Evolutionary conservation across 805 yeast species (phyloP), one percentile per base, ranked within the genome.

Genomic region (Kodamaea kakaduensis): DNA sequence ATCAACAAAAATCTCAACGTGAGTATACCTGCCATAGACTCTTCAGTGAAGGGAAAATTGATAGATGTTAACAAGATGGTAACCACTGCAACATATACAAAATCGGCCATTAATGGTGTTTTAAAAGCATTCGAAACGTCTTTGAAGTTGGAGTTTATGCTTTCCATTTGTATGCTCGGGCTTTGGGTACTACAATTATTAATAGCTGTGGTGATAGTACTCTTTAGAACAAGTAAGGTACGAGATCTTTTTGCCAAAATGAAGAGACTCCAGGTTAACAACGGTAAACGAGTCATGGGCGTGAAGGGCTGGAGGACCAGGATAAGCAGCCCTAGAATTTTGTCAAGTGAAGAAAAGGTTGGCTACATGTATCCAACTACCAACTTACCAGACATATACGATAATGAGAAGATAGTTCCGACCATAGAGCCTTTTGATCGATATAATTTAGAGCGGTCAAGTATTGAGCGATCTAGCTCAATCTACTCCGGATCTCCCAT

Each of bases 1-100:
- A 61, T 88, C 1, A 67, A 81, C 46, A 63, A 80, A 22, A 66
- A 84, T 43, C 67, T 88, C 3, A 66, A 75, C 10, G 58, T 88
- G 2, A 44, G 61, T 1, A 51, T 86, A 1, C 95, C 95, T 0
- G 47, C n/a, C 2, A 23, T 42, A 7, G 31, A 32, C n/a, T 16
- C 23, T 4, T n/a, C 25, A 9, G 9, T 40, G 6, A 33, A 36
- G n/a, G 8, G 17, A 2, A 32, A 38, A 13, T 19, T 41, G 8
- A 29, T 24, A 5, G 25, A 32, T 14, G 15, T 38, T n/a, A n/a
- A n/a, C n/a, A n/a, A n/a, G n/a, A n/a, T n/a, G n/a, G n/a, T n/a
- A 9, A 30, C 22, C 10, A 16, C 28, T 5, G 6, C 27, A 8
- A 18, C 37, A 9, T 27, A 24, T n/a, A 12, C 25, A 9, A 16